These are phyloP conservation scores for Quercus glauca DNA, from an alignment of 306 rosid species.

Conservation along the genomic window DNA sequence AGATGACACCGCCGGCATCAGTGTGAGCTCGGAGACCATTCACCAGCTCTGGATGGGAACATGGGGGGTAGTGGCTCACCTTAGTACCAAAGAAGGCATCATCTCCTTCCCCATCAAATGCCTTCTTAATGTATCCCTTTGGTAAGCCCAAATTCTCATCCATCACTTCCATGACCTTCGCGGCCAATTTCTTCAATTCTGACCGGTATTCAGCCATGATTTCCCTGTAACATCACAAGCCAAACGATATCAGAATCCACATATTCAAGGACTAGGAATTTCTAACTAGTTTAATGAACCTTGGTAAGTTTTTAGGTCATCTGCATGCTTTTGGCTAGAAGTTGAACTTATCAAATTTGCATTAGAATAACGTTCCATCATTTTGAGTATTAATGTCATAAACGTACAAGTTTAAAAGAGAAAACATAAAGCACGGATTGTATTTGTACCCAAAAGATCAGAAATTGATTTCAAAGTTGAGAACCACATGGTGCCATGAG, in stretches of 20 bases:
- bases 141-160: conserved; percentile 84
- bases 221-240: conserved; percentile 47
- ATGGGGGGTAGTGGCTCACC: conserved; percentile 98
- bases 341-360: too few relatives aligned
- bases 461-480: not conserved
- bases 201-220: conserved; percentile 73
- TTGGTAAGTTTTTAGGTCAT: not conserved
- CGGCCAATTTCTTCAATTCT: conserved; percentile 70
- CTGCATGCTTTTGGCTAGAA: too few relatives aligned
- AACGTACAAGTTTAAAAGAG: not conserved
- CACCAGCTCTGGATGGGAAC: conserved; percentile 75
- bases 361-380: too few relatives aligned
- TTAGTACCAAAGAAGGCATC: conserved; percentile 89
- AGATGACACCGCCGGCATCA: conserved; percentile 91
- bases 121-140: conserved; percentile 66
- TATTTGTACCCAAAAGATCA: not conserved
- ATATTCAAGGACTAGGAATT: not conserved
- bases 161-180: conserved; percentile 74
- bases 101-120: conserved; percentile 65
- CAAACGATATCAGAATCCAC: conserved; percentile 11
- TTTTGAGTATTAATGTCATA: not conserved
- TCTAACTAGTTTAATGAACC: not conserved
- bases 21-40: conserved; percentile 95
- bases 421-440: not conserved
- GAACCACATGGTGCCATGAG: not conserved